Evolutionary conservation across 2,329 filamentous ascomycete genomes (phyloP), one percentile per base, ranked within the genome.

Genomic region (Beauveria pseudobassiana): DNA sequence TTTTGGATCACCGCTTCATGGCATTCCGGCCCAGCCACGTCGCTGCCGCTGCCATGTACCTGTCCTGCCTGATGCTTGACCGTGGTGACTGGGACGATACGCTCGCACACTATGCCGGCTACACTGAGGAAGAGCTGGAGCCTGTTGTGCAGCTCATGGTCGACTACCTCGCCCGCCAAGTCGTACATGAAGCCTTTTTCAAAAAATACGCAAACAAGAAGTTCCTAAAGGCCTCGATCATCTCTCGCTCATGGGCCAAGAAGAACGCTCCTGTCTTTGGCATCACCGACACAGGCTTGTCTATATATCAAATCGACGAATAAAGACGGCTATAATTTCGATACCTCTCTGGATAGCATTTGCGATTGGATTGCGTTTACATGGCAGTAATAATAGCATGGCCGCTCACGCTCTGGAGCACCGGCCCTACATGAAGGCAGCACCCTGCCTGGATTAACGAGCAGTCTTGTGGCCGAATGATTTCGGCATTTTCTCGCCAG

Each of bases 171-270:
- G 89, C 90, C 63, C 87, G 90, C 14, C 95, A 93, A 28, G 90
- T 97, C 59, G 85, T 88, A 49, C 95, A 99, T 72, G 93, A 98
- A 74, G 96, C 95, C 43, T 97, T 99, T 82, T 98, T 97, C 83
- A 96, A 96, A 85, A 99, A 99, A 78, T 99, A 99, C 75, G 95
- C 95, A 62, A 96, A 91, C 85, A 99, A 98, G 82, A 97, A 96
- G 78, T 99, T 98, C 78, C 80, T 98, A 70, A 99, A 99, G 81
- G 93, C 92, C 69, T 97, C 93, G 28, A 92, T 98, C 69, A 82
- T 96, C 64, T 90, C 93, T 42, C 90, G 93, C 69, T 86, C 90
- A 71, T 99, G 95, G 95, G 91, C 92, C 62, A 97, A 96, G 82
- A 89, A 88, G 74, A 89, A 90, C 68, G 84, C 84, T 3, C 69